A percentile compares a stretch with the other conserved stretches of the same genome.
phyloP scores from a whole-genome alignment of 345 rosid species.

The Eutrema heterophyllum region DNA sequence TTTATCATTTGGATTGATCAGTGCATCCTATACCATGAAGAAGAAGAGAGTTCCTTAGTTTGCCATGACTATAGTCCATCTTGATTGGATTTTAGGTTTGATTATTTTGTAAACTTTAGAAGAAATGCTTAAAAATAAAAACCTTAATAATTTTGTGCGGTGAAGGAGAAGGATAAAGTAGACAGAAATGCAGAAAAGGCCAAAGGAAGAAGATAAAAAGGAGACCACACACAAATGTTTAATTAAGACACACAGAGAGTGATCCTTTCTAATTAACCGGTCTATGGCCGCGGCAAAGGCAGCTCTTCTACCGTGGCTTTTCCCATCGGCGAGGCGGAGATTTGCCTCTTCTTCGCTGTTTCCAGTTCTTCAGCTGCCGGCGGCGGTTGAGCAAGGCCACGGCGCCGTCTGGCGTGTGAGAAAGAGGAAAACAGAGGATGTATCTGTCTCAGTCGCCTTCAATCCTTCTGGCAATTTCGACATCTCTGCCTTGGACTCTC shows the following conservation, averaged over 20 bases:
- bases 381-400: not conserved
- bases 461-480: conserved; percentile 85
- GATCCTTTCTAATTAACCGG: not conserved
- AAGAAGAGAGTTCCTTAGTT: not conserved
- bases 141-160: not conserved
- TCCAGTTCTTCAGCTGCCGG: not conserved
- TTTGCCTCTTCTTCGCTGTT: not conserved
- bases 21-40: too few relatives aligned
- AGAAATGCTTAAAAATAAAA: too few relatives aligned
- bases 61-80: not conserved
- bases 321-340: not conserved
- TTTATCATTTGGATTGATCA: too few relatives aligned
- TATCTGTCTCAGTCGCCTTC: conserved; percentile 64
- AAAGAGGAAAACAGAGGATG: conserved; percentile 7
- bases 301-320: conserved; percentile 1
- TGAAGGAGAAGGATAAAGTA: not conserved
- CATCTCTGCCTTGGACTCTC: conserved; percentile 34
- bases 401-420: not conserved
- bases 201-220: conserved; percentile 11
- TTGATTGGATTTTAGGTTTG: too few relatives aligned
- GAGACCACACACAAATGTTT: not conserved
- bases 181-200: not conserved
- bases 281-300: conserved; percentile 13
- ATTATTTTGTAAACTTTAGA: too few relatives aligned
- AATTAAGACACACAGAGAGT: not conserved